A percentile compares a stretch with the other conserved stretches of the same genome.
Evolutionary conservation across 257 asterid species (phyloP).

Genomic region (Forsythia viridissima): DNA sequence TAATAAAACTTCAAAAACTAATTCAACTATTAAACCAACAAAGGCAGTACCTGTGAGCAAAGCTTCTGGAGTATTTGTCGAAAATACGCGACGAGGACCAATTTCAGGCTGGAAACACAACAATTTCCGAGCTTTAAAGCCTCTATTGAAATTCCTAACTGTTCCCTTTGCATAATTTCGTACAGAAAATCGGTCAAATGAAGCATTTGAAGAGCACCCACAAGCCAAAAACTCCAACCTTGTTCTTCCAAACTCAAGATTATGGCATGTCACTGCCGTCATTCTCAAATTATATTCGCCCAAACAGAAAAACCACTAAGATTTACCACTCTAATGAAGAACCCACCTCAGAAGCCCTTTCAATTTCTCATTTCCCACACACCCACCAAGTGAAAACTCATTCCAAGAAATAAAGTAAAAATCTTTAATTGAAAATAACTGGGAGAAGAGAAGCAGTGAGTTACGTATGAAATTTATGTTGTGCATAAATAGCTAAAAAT

Average conservation of each 20-base stretch:
- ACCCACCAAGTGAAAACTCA: slow-evolving; percentile 23
- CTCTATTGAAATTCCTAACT: slow-evolving; percentile 47
- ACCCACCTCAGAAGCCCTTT: slow-evolving; percentile 53
- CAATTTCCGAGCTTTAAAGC: slow-evolving; percentile 45
- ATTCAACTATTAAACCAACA: background rate
- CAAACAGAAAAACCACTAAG: slow-evolving; percentile 15
- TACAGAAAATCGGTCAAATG: slow-evolving; percentile 37
- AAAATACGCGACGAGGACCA: slow-evolving; percentile 58
- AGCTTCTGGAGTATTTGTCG: slow-evolving; percentile 65
- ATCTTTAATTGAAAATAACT: background rate
- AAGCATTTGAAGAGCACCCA: slow-evolving; percentile 72
- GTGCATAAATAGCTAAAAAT: background rate
- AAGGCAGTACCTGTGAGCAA: slow-evolving; percentile 54
- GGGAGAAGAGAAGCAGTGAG: background rate
- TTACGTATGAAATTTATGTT: background rate
- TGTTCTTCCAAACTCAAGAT: slow-evolving; percentile 63
- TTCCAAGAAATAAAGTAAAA: background rate
- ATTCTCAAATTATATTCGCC: slow-evolving; percentile 30
- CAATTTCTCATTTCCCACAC: slow-evolving; percentile 31
- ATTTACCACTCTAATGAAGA: slow-evolving; percentile 27
- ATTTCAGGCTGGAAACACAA: slow-evolving; percentile 49
- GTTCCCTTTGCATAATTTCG: slow-evolving; percentile 41
- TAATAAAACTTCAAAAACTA: slow-evolving; percentile 5
- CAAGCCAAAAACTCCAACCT: slow-evolving; percentile 64
- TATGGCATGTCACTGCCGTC: slow-evolving; percentile 72